Evolutionary conservation across 73 alveolate genomes (phyloP).

Genomic region (Uronychia binucleata): DNA sequence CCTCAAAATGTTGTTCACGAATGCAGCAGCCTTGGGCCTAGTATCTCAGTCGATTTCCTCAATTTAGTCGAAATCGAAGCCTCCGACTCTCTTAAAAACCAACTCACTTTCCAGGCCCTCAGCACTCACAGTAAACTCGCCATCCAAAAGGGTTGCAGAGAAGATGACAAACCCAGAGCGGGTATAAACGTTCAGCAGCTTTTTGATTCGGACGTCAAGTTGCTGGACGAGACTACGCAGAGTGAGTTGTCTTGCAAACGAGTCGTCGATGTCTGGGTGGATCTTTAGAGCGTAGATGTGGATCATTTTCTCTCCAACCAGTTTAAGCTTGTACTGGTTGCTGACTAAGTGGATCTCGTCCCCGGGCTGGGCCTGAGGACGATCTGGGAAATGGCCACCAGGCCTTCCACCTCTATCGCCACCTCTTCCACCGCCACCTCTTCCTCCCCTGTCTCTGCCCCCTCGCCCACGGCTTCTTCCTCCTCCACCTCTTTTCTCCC

Average conservation of each 20-base stretch:
- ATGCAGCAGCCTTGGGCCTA: background rate
- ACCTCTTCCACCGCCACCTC: too few species aligned
- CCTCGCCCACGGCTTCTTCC: too few species aligned
- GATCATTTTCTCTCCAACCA: background rate
- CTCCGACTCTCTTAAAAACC: background rate
- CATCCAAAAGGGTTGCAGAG: background rate
- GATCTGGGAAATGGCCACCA: too few species aligned
- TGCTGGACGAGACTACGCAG: background rate
- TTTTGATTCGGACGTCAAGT: background rate
- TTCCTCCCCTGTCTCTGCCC: too few species aligned
- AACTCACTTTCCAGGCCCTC: background rate
- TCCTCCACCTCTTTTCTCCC: too few species aligned
- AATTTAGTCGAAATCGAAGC: background rate
- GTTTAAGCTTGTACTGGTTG: background rate
- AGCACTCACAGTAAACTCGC: background rate
- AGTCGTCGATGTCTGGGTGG: background rate
- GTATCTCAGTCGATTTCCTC: background rate
- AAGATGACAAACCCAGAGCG: background rate
- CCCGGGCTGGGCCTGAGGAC: background rate
- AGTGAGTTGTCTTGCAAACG: background rate
- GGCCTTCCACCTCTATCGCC: too few species aligned
- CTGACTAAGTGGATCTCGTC: background rate
- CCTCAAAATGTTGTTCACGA: slow-evolving; percentile 38
- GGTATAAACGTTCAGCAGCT: background rate
- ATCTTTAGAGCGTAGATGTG: background rate